Percentiles rank a stretch among this genome's conserved stretches.
These are phyloP conservation scores for Ajuga chamaepitys DNA, from an alignment of 257 asterid species.

Conservation along the genomic window DNA sequence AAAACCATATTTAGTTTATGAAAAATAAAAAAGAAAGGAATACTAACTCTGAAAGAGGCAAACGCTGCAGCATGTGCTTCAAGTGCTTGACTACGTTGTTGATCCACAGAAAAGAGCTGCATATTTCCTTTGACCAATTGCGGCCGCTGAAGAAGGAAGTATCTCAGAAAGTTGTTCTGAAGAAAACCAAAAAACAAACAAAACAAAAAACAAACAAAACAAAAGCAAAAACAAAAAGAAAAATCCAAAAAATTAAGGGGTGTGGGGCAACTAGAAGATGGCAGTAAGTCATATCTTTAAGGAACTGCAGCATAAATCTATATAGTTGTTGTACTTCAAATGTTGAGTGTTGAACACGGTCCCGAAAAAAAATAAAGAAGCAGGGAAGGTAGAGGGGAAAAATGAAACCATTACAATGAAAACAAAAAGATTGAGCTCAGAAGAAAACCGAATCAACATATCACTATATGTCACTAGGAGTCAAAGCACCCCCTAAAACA, in stretches of 20 bases:
- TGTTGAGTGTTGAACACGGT: neutral
- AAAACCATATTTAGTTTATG: neutral
- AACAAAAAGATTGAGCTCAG: neutral
- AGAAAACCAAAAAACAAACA: neutral
- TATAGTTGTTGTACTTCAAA: neutral
- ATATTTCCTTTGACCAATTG: slow-evolving; percentile 96
- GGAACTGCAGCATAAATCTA: slow-evolving; percentile 1
- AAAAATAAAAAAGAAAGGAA: slow-evolving; percentile 3
- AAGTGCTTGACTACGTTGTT: slow-evolving; percentile 98
- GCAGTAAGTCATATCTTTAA: neutral
- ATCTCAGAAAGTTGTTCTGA: slow-evolving; percentile 6
- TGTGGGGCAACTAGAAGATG: neutral
- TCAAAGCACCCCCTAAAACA: neutral
- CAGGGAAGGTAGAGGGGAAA: neutral
- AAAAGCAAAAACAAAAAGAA: no score
- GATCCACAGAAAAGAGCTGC: slow-evolving; percentile 98
- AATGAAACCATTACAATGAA: neutral
- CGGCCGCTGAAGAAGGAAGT: slow-evolving; percentile 50
- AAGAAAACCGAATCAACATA: neutral
- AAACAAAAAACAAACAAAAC: neutral
- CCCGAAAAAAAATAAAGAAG: neutral
- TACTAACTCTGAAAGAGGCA: slow-evolving; percentile 65
- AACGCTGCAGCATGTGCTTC: slow-evolving; percentile 99
- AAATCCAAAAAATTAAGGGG: no score
- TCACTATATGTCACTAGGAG: neutral